A percentile compares a stretch with the other conserved stretches of the same genome.
These are phyloP conservation scores for Paspalum notatum DNA, from an alignment of 176 grass and related monocot species.

Conservation along the genomic window DNA sequence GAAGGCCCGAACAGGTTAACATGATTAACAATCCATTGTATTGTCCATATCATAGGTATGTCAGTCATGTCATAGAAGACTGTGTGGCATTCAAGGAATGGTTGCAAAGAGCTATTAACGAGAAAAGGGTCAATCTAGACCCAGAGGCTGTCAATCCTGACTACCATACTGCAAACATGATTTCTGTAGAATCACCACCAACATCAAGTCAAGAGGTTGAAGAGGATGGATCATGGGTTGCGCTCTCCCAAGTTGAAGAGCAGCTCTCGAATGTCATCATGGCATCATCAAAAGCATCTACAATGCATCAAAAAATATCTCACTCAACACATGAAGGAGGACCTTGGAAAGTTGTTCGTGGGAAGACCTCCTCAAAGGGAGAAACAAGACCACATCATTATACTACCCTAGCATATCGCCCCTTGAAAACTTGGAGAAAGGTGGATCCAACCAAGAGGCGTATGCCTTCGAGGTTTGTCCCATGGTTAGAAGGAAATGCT, in stretches of 20 bases:
- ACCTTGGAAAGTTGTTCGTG: too few species aligned
- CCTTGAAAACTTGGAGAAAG: too few species aligned
- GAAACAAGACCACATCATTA: too few species aligned
- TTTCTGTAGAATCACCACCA: fast-evolving
- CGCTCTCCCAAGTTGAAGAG: background rate
- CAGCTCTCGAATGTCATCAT: background rate
- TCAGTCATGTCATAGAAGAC: background rate
- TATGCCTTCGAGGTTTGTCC: background rate
- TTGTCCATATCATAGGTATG: background rate
- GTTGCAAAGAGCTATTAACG: background rate
- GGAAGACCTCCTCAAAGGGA: too few species aligned
- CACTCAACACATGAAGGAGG: too few species aligned
- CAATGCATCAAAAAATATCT: too few species aligned
- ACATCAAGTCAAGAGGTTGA: too few species aligned
- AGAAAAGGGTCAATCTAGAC: background rate
- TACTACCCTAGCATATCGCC: too few species aligned
- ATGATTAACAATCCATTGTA: background rate
- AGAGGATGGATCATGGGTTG: background rate
- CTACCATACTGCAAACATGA: background rate
- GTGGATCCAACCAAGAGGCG: too few species aligned
- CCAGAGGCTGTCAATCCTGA: background rate
- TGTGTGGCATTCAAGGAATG: background rate
- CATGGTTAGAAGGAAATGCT: background rate
- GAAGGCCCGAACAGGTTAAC: background rate
- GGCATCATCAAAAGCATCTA: too few species aligned